phyloP scores from a whole-genome alignment of 192 early-diverging fungal species.

The Backusella macrospora region DNA sequence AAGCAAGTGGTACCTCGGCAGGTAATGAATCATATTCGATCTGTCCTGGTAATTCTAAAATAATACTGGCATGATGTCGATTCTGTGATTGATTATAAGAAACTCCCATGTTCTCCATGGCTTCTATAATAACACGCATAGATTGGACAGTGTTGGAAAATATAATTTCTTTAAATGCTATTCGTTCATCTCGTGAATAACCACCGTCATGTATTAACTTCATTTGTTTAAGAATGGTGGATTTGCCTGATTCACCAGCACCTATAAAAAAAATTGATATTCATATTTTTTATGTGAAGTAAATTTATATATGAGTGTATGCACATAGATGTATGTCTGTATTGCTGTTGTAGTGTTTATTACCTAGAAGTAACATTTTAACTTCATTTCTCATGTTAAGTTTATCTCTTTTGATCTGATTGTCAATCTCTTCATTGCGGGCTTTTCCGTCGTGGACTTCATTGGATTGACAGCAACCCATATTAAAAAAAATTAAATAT shows the following conservation, averaged over 20 bases:
- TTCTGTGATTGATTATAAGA: constrained; percentile 76
- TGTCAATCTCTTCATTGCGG: constrained; percentile 91
- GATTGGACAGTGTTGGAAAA: constrained; percentile 95
- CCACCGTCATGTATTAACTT: constrained; percentile 96
- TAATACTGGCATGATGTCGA: constrained; percentile 69
- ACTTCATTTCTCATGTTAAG: constrained; percentile 85
- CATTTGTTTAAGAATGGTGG: constrained; percentile 98
- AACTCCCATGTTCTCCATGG: constrained; percentile 88
- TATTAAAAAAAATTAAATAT: constrained; percentile 35
- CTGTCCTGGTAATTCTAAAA: constrained; percentile 79
- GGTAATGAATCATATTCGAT: constrained; percentile 83
- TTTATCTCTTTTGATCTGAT: constrained; percentile 83
- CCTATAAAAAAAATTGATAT: constrained; percentile 51
- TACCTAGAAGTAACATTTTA: constrained; percentile 93
- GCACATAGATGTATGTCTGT: too few species aligned
- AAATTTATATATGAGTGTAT: not conserved
- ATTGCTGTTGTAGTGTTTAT: not conserved
- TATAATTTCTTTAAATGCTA: constrained; percentile 94
- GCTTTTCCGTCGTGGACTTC: constrained; percentile 86
- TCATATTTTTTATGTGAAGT: not conserved
- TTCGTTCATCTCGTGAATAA: constrained; percentile 84
- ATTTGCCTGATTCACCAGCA: constrained; percentile 97
- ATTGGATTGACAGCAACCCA: constrained; percentile 90
- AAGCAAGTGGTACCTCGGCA: constrained; percentile 71
- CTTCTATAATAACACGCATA: constrained; percentile 93